Evolutionary conservation across 2,329 filamentous ascomycete species (phyloP).

Genomic region (Beauveria asiatica): DNA sequence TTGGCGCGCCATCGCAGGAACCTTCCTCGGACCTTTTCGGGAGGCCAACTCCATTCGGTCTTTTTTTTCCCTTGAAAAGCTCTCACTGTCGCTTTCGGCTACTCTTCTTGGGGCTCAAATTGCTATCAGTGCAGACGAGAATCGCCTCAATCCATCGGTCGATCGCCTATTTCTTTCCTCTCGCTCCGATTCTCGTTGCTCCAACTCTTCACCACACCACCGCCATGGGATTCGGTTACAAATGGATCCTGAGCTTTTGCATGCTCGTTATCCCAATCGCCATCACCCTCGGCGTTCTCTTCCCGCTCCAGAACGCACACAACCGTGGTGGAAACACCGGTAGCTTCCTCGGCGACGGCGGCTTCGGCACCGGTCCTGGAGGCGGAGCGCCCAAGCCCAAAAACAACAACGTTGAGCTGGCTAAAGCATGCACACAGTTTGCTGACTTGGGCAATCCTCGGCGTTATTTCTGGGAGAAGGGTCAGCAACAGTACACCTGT

Average conservation of each 20-base stretch:
- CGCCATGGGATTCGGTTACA: slow-evolving; percentile 28
- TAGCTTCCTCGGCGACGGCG: slow-evolving; percentile 30
- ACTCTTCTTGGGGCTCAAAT: not conserved
- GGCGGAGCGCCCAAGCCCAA: not conserved
- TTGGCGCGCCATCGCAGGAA: not conserved
- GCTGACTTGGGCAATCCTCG: slow-evolving; percentile 34
- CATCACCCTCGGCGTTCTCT: slow-evolving; percentile 39
- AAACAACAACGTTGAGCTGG: slow-evolving; percentile 27
- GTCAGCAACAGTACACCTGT: slow-evolving; percentile 37
- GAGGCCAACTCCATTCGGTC: slow-evolving; percentile 4
- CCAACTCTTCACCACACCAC: not conserved
- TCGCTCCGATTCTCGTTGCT: not conserved
- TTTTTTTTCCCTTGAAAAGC: slow-evolving; percentile 9
- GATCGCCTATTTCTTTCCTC: not conserved
- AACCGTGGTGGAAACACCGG: slow-evolving; percentile 33
- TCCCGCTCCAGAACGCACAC: slow-evolving; percentile 39
- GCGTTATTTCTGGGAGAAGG: slow-evolving; percentile 22
- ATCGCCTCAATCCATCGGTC: not conserved
- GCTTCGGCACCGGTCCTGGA: slow-evolving; percentile 16
- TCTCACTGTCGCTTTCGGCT: not conserved
- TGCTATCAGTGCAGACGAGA: not conserved
- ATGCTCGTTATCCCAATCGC: slow-evolving; percentile 42
- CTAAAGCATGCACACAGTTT: slow-evolving; percentile 33
- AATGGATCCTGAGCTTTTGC: slow-evolving; percentile 40
- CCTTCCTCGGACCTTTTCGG: not conserved